Evolutionary conservation across 495 filamentous ascomycete species (phyloP).

Genomic region (Tuber melanosporum): DNA sequence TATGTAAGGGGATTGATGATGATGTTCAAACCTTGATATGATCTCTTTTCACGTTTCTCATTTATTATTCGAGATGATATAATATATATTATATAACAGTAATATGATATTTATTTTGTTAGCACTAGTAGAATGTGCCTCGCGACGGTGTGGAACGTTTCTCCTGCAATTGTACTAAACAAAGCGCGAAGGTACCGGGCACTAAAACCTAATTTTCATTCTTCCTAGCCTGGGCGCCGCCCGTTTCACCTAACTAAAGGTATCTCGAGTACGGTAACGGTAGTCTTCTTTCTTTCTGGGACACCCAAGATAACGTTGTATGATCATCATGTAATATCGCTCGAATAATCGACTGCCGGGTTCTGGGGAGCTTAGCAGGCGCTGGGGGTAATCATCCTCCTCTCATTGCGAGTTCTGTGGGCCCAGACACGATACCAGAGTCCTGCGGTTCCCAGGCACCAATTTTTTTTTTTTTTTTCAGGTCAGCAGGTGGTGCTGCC

Average conservation of each 20-base stretch:
- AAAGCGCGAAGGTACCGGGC: background rate
- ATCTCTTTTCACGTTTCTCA: background rate
- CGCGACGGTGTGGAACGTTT: background rate
- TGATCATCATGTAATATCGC: background rate
- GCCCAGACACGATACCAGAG: background rate
- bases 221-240: too few species aligned
- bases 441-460: background rate
- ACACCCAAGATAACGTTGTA: background rate
- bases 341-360: background rate
- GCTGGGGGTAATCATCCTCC: background rate
- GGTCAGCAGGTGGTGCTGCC: background rate
- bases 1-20: background rate
- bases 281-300: too few species aligned
- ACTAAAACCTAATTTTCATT: too few species aligned
- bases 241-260: too few species aligned
- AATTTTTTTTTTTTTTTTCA: background rate
- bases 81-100: too few species aligned
- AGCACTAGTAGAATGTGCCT: background rate
- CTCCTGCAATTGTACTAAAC: background rate
- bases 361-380: background rate
- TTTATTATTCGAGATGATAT: background rate
- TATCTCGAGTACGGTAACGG: too few species aligned
- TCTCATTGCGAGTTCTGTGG: background rate
- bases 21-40: background rate
- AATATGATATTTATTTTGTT: background rate